Percentiles rank a stretch among this genome's conserved stretches.
Conservation (phyloP, 2,329 filamentous ascomycete species). For the Orbilia quercus region DNA sequence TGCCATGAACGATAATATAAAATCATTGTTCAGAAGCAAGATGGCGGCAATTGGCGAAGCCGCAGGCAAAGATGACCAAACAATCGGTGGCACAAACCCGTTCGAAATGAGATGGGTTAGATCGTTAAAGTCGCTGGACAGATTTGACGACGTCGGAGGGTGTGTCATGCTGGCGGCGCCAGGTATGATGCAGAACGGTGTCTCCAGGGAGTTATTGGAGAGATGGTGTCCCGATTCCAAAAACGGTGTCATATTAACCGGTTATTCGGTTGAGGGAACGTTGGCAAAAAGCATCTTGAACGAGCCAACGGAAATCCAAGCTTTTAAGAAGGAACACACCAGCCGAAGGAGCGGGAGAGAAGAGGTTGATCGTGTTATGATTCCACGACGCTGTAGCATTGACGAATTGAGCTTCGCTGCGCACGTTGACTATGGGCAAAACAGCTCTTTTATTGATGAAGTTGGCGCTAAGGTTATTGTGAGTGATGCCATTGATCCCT, state of each 20-base stretch:
- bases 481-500: slow-evolving; percentile 64
- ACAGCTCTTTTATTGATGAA: slow-evolving; percentile 96
- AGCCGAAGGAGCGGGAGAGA: slow-evolving; percentile 68
- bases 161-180: slow-evolving; percentile 98
- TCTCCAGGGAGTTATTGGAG: slow-evolving; percentile 90
- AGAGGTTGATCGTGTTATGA: slow-evolving; percentile 81
- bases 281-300: slow-evolving; percentile 97
- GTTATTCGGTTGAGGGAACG: slow-evolving; percentile 97
- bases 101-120: slow-evolving; percentile 98
- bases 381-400: slow-evolving; percentile 89
- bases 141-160: slow-evolving; percentile 93
- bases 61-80: slow-evolving; percentile 75
- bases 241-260: slow-evolving; percentile 98
- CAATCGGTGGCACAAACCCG: slow-evolving; percentile 65
- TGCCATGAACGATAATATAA: slow-evolving; percentile 99
- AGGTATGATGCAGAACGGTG: slow-evolving; percentile 92
- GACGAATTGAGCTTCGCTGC: slow-evolving; percentile 96
- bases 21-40: slow-evolving; percentile 63
- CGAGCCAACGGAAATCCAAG: slow-evolving; percentile 93
- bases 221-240: slow-evolving; percentile 95
- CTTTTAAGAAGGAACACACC: slow-evolving; percentile 81
- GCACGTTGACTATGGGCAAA: slow-evolving; percentile 95
- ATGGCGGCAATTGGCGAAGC: slow-evolving; percentile 80
- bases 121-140: slow-evolving; percentile 88
- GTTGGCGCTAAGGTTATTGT: slow-evolving; percentile 91